Evolutionary conservation across 1,284 basidiomycete genomes (phyloP).

Genomic region (Fomitopsis schrenkii): DNA sequence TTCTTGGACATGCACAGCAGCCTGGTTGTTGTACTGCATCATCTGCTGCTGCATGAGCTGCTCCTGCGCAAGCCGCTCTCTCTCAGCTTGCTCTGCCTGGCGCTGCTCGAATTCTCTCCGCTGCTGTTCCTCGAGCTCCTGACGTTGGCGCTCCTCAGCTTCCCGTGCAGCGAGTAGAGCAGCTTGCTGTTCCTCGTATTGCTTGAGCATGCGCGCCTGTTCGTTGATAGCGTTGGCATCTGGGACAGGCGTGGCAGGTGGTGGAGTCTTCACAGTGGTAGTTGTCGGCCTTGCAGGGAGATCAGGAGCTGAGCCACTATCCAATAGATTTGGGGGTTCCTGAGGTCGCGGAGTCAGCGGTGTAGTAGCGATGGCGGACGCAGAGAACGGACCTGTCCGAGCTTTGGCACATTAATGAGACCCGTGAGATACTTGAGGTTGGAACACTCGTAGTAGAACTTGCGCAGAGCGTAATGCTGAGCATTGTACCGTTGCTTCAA

Average conservation of each 20-base stretch:
- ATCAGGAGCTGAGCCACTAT: constrained; percentile 80
- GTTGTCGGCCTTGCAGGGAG: constrained; percentile 84
- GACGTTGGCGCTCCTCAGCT: constrained; percentile 76
- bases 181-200: constrained; percentile 95
- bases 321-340: constrained; percentile 93
- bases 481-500: constrained; percentile 80
- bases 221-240: constrained; percentile 82
- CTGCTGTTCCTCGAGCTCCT: constrained; percentile 77
- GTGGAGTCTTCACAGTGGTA: constrained; percentile 47
- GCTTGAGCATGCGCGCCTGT: constrained; percentile 92
- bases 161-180: constrained; percentile 78
- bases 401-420: constrained; percentile 93
- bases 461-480: constrained; percentile 88
- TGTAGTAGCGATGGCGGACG: not conserved
- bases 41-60: constrained; percentile 80
- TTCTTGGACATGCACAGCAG: constrained; percentile 69
- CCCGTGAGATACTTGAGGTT: constrained; percentile 96
- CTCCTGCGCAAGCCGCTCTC: constrained; percentile 87
- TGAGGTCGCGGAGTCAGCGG: constrained; percentile 27
- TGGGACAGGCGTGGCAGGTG: constrained; percentile 67
- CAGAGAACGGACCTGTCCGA: constrained; percentile 66
- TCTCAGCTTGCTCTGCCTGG: constrained; percentile 85
- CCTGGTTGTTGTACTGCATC: constrained; percentile 72
- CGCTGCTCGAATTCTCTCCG: constrained; percentile 90
- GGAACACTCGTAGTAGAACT: constrained; percentile 97